Evolutionary conservation across 768 basidiomycete species (phyloP).

Genomic region (Phlebiopsis flavidoalba): DNA sequence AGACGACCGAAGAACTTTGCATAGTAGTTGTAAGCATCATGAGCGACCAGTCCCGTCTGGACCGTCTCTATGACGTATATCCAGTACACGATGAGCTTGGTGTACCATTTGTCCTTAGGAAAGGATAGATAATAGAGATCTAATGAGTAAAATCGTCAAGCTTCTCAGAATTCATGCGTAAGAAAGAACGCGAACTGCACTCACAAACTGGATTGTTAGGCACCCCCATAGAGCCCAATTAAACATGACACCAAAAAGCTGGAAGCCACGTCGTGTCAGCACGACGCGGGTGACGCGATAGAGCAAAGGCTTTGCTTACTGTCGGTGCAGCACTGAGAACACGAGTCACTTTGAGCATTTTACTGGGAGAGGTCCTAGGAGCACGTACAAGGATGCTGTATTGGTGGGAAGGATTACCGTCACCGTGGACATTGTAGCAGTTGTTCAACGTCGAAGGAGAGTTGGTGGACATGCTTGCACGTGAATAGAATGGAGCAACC

Average conservation of each 20-base stretch:
- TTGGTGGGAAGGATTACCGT: too few species aligned
- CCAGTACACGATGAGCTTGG: conserved; percentile 11
- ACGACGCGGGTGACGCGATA: too few species aligned
- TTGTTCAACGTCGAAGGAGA: too few species aligned
- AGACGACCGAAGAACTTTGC: conserved; percentile 21
- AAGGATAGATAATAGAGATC: conserved; percentile 12
- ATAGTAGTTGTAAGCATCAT: conserved; percentile 22
- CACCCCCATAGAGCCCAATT: conserved; percentile 19
- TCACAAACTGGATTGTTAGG: conserved; percentile 16
- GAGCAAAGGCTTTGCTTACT: too few species aligned
- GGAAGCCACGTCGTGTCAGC: too few species aligned
- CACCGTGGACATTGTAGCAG: too few species aligned
- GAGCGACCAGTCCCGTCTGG: conserved; percentile 14
- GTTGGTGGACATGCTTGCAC: too few species aligned
- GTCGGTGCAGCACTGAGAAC: too few species aligned
- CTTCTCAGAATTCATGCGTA: background rate
- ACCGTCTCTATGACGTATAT: conserved; percentile 3
- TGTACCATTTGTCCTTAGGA: conserved; percentile 2
- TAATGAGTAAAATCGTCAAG: background rate
- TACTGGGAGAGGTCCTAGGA: too few species aligned
- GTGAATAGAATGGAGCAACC: too few species aligned
- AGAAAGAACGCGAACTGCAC: background rate
- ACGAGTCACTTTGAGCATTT: too few species aligned
- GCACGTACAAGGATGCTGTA: too few species aligned
- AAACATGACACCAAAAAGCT: conserved; percentile 16